Evolutionary conservation across 352 stramenopile species (phyloP).

Genomic region (Pythium phragmitis): DNA sequence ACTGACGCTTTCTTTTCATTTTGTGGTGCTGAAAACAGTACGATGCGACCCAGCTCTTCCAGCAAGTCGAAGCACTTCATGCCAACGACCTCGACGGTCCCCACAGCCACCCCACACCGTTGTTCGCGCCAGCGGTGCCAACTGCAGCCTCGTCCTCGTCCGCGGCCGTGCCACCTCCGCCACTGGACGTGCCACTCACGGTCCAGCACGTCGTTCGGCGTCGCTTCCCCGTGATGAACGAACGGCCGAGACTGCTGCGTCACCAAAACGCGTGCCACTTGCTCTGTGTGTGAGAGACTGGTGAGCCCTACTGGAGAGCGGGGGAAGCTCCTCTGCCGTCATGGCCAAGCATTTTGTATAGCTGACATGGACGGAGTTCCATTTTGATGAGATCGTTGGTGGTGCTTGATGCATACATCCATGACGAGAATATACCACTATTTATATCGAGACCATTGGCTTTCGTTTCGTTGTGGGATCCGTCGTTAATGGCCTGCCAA

Average conservation of each 20-base stretch:
- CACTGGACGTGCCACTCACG: constrained; percentile 18
- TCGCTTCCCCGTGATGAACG: constrained; percentile 21
- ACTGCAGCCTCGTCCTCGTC: background rate
- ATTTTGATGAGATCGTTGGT: background rate
- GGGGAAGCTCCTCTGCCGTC: too few species aligned
- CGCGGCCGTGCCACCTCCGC: background rate
- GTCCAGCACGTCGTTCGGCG: constrained; percentile 17
- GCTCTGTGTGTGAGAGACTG: constrained; percentile 16
- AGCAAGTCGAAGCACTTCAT: constrained; percentile 24
- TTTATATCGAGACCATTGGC: too few species aligned
- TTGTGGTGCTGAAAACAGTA: constrained; percentile 15
- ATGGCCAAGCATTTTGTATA: background rate
- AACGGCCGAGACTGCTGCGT: constrained; percentile 18
- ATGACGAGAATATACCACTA: background rate
- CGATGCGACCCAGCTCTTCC: constrained; percentile 31
- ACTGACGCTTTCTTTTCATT: background rate
- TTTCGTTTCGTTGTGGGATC: constrained; percentile 5
- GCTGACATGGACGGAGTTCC: background rate
- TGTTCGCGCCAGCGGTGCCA: background rate
- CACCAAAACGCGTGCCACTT: constrained; percentile 29
- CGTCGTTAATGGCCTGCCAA: constrained; percentile 6
- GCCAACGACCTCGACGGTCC: constrained; percentile 1
- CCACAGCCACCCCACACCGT: background rate
- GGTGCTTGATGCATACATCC: background rate
- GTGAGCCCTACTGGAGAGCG: background rate